Evolutionary conservation across 108 stramenopile genomes (phyloP).

Genomic region (Bacterosira constricta): DNA sequence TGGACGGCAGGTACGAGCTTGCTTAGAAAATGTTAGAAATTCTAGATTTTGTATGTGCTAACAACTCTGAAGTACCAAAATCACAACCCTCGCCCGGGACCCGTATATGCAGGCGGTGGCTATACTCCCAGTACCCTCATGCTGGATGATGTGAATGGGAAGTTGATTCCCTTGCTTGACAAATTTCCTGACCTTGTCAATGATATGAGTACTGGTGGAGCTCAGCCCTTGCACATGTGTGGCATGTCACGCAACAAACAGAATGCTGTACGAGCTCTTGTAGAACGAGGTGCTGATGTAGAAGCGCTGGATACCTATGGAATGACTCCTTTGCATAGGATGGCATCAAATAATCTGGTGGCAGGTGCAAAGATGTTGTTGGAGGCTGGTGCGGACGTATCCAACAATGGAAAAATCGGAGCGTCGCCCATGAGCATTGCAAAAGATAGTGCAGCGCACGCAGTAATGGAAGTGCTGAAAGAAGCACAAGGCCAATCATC

Average conservation of each 20-base stretch:
- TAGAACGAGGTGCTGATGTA: conserved; percentile 69
- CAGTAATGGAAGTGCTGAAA: conserved; percentile 23
- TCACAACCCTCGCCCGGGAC: conserved; percentile 82
- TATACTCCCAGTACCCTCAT: conserved; percentile 61
- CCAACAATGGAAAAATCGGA: conserved; percentile 23
- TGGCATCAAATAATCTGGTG: conserved; percentile 86
- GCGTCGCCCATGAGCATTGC: conserved; percentile 26
- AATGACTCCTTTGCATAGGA: conserved; percentile 81
- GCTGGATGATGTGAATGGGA: conserved; percentile 55
- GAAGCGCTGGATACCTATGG: conserved; percentile 79
- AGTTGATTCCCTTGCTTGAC: conserved; percentile 59
- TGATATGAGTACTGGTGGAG: conserved; percentile 83
- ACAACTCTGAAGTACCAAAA: too few species aligned
- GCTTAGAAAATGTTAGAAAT: too few species aligned
- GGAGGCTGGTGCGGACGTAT: conserved; percentile 59
- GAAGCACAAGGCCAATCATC: conserved; percentile 9
- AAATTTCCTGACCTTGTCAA: conserved; percentile 67
- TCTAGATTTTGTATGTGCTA: too few species aligned
- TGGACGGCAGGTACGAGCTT: conserved; percentile 75
- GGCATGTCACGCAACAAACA: conserved; percentile 72
- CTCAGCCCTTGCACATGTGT: conserved; percentile 82
- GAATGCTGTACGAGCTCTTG: conserved; percentile 53
- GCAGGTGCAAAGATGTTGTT: conserved; percentile 70
- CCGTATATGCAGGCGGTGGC: conserved; percentile 81
- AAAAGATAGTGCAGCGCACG: conserved; percentile 26